Percentiles rank a stretch among this genome's conserved stretches.
Conservation (phyloP, 306 rosid species). For the Potentilla sterilis region DNA sequence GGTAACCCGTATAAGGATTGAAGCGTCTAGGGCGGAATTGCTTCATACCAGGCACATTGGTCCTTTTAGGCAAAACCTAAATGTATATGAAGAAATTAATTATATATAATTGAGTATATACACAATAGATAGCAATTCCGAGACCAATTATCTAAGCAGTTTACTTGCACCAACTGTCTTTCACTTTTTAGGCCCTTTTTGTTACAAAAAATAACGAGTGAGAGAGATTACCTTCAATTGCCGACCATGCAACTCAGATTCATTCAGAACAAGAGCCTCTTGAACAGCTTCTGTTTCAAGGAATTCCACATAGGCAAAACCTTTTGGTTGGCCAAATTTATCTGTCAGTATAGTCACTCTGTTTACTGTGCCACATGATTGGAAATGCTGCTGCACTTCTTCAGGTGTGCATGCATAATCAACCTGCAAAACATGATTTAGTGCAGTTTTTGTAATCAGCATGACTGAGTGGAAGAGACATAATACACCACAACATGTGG, state of each 20-base stretch:
- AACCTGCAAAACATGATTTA: constrained; percentile 56
- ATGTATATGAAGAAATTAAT: neutral
- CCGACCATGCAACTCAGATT: constrained; percentile 89
- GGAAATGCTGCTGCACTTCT: constrained; percentile 97
- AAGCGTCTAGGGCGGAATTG: constrained; percentile 75
- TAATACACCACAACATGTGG: neutral
- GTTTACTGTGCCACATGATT: constrained; percentile 91
- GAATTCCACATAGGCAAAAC: constrained; percentile 93
- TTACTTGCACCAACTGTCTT: neutral
- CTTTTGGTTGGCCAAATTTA: constrained; percentile 92
- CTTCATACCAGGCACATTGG: constrained; percentile 97
- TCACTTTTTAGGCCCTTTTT: too few relatives aligned
- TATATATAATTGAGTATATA: neutral
- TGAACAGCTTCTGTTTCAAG: constrained; percentile 84
- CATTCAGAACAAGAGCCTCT: constrained; percentile 75
- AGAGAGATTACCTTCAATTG: constrained; percentile 66
- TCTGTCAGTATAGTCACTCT: constrained; percentile 88
- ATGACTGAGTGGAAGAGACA: constrained; percentile 19
- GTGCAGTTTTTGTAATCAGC: constrained; percentile 22
- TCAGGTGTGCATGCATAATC: constrained; percentile 98
- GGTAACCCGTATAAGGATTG: constrained; percentile 66
- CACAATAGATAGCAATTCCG: neutral
- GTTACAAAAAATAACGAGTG: neutral
- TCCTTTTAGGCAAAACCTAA: constrained; percentile 90
- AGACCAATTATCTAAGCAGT: neutral